Conservation (phyloP, 208 protist species). For the Leptomonas seymouri region DNA sequence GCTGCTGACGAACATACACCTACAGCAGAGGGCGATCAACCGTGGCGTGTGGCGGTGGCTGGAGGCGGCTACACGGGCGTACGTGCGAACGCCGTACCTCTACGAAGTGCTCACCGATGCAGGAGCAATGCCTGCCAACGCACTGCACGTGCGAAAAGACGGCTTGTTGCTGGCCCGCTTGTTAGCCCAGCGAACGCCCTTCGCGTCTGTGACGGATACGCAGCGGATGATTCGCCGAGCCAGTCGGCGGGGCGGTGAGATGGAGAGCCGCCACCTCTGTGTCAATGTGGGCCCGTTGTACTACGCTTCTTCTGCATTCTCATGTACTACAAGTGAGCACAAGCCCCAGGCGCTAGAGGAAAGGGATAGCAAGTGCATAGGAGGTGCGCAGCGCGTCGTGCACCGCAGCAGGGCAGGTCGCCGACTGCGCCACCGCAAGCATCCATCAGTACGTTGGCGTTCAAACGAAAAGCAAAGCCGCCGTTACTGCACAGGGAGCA, state of each 20-base stretch:
- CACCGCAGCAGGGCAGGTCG: too few relatives aligned
- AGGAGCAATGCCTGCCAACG: not conserved
- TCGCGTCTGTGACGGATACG: not conserved
- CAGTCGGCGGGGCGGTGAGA: not conserved
- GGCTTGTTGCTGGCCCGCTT: slow-evolving; percentile 7
- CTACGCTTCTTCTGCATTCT: not conserved
- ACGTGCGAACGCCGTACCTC: slow-evolving; percentile 33
- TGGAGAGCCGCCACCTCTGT: slow-evolving; percentile 5
- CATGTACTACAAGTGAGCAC: too few relatives aligned
- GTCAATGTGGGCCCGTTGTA: slow-evolving; percentile 32
- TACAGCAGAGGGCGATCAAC: slow-evolving; percentile 57
- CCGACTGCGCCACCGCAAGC: too few relatives aligned
- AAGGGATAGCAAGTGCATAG: not conserved
- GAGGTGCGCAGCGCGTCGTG: not conserved
- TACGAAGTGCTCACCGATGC: not conserved
- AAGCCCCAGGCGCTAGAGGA: not conserved
- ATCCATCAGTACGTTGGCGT: too few relatives aligned
- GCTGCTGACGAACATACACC: slow-evolving; percentile 58
- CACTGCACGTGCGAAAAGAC: not conserved
- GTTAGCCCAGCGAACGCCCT: slow-evolving; percentile 2
- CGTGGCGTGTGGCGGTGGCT: slow-evolving; percentile 61
- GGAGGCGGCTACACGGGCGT: slow-evolving; percentile 44
- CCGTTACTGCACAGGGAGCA: too few relatives aligned
- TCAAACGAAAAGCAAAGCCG: too few relatives aligned
- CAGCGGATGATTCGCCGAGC: not conserved